Evolutionary conservation across 176 grass and related monocot species (phyloP).

Genomic region (Rhipidocladum racemiflorum): DNA sequence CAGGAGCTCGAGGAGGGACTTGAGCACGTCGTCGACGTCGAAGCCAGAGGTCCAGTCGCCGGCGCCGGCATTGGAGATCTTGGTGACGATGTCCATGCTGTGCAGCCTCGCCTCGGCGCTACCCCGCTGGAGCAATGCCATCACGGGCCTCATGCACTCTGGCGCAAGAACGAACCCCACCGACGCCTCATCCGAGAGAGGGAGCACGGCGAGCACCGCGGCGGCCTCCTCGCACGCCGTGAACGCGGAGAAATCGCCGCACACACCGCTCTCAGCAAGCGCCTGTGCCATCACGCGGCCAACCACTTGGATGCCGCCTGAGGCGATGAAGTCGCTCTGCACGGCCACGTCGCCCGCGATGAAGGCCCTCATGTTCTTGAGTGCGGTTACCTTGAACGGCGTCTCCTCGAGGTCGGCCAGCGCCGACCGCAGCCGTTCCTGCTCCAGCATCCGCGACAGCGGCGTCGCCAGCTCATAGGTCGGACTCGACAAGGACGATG

Average conservation of each 20-base stretch:
- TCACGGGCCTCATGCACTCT: conserved; percentile 52
- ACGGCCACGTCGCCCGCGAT: conserved; percentile 22
- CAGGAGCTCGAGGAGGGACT: conserved; percentile 68
- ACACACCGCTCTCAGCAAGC: conserved; percentile 13
- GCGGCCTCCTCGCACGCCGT: conserved; percentile 56
- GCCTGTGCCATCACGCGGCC: conserved; percentile 35
- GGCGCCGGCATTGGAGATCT: conserved; percentile 39
- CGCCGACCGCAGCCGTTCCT: conserved; percentile 30
- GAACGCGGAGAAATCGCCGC: conserved; percentile 48
- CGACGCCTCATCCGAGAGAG: conserved; percentile 31
- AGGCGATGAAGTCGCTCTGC: conserved; percentile 32
- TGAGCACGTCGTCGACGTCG: conserved; percentile 43
- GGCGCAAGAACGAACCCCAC: conserved; percentile 43
- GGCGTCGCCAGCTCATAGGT: background rate
- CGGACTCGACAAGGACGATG: conserved; percentile 6
- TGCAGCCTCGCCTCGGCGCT: conserved; percentile 63
- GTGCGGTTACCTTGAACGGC: conserved; percentile 56
- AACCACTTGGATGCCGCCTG: conserved; percentile 38
- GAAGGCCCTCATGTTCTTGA: conserved; percentile 41
- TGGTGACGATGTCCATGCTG: conserved; percentile 55
- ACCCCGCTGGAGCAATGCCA: conserved; percentile 58
- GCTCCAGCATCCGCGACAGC: background rate
- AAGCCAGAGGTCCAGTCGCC: conserved; percentile 36
- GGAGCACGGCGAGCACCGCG: conserved; percentile 40
- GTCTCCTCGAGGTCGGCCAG: conserved; percentile 35